Base-by-base conservation (phyloP, 306 rosid genomes). In the Ochetophila trinervis region DNA sequence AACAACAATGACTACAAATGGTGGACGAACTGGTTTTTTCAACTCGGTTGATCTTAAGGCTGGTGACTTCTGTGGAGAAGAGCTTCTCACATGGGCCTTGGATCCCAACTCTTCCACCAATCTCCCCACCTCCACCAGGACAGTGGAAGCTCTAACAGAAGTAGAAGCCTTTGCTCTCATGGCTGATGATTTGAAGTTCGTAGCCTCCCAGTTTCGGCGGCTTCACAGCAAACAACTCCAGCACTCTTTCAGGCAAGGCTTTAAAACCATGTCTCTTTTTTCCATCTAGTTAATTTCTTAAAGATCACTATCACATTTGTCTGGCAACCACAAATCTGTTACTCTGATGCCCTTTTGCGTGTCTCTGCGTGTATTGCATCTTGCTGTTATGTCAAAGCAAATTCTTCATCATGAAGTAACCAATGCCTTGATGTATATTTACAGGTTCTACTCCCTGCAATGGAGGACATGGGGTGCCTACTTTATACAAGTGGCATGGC, bases 1-100 rank as follows among this genome's bases (percentile, higher is more conserved):
- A 0, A 70, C 77, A 8, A 81, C 88, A 12, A 64, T 55, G 66
- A 90, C 89, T 20, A 84, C 91, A 24, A 82, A 86, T 67, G 94
- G 90, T 42, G 93, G 96, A 70, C 83, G 86, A 71, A 86, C 88
- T 16, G 94, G 93, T 73, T 80, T 82, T 73, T 84, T 88, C 65
- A 84, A 83, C 78, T 58, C 80, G 1, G 79, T 40, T 55, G 66
- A 24, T 68, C 85, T 93, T 1, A 86, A 82, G 42, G 80, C 94
- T 30, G 98, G 98, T 37, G 96, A 89, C 32, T 93, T 93, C 55
- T 93, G 98, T 65, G 98, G 98, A 36, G 98, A 93, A 67, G 97
- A 89, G 83, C 96, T 93, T 72, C 81, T 93, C 21, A 88, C 93
- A 44, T 93, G 96, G 98, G 98, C 98, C 6, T 76, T 87, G 81